A percentile compares a stretch with the other conserved stretches of the same genome.
Evolutionary conservation across 2,329 filamentous ascomycete species (phyloP).

Genomic region (Huntiella abstrusa): DNA sequence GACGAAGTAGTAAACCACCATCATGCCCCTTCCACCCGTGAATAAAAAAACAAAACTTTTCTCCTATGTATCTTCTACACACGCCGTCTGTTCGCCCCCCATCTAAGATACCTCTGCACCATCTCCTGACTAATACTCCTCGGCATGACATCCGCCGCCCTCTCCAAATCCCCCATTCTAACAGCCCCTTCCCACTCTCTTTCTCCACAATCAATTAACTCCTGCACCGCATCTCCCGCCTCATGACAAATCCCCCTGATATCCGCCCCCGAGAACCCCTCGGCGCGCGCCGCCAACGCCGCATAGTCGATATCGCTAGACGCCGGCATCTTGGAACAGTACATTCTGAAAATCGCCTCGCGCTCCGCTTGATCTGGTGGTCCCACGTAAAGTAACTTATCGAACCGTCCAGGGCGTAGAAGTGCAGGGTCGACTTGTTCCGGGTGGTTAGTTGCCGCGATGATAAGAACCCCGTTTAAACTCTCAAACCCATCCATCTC

Average conservation of each 20-base stretch:
- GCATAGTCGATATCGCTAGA: conserved; percentile 44
- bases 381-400: conserved; percentile 69
- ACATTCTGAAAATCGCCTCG: conserved; percentile 55
- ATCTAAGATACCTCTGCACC: conserved; percentile 7
- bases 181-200: conserved; percentile 7
- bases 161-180: conserved; percentile 6
- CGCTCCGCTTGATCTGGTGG: conserved; percentile 57
- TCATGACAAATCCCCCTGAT: conserved; percentile 37
- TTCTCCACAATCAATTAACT: conserved; percentile 13
- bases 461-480: conserved; percentile 63
- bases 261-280: conserved; percentile 76
- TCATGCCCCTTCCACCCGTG: neutral
- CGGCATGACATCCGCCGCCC: conserved; percentile 5
- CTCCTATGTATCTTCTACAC: neutral
- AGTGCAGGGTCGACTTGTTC: conserved; percentile 73
- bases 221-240: conserved; percentile 25
- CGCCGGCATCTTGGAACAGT: conserved; percentile 41
- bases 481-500: conserved; percentile 93
- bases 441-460: conserved; percentile 83
- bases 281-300: conserved; percentile 42
- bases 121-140: conserved; percentile 9
- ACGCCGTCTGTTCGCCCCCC: conserved; percentile 9
- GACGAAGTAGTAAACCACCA: neutral
- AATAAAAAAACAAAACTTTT: conserved; percentile 1
- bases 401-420: conserved; percentile 69